A percentile compares a stretch with the other conserved stretches of the same genome.
phyloP scores from a whole-genome alignment of 345 rosid genomes.

The Salix caprea region DNA sequence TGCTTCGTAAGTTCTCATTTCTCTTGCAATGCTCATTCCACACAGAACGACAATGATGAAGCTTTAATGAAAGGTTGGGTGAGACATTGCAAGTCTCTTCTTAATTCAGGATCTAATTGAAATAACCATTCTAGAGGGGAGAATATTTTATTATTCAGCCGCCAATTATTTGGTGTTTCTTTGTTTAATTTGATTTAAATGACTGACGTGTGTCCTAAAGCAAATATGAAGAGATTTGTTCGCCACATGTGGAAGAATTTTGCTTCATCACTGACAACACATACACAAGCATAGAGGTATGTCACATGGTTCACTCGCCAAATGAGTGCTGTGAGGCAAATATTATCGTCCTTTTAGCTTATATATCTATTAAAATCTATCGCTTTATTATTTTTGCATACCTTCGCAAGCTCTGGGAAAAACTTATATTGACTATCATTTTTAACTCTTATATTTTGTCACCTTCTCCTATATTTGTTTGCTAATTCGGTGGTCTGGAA shows the following conservation, averaged over 20 bases:
- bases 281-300: constrained; percentile 66
- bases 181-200: constrained; percentile 8
- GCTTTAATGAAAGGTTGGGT: not conserved
- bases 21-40: constrained; percentile 7
- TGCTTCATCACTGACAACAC: constrained; percentile 93
- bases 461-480: not conserved
- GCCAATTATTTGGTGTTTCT: not conserved
- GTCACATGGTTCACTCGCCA: constrained; percentile 10
- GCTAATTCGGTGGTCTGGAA: not conserved
- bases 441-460: not conserved
- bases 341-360: not conserved
- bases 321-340: not conserved
- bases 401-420: not conserved
- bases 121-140: not conserved
- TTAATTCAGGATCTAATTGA: not conserved
- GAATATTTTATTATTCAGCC: not conserved
- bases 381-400: not conserved
- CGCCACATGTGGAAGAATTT: constrained; percentile 81
- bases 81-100: not conserved
- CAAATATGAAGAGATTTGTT: constrained; percentile 85
- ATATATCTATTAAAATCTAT: not conserved
- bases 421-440: not conserved
- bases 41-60: not conserved
- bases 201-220: constrained; percentile 30
- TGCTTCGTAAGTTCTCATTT: constrained; percentile 68